These are phyloP conservation scores for Prillingera fragicola DNA, from an alignment of 1,284 basidiomycete species.

Conservation along the genomic window DNA sequence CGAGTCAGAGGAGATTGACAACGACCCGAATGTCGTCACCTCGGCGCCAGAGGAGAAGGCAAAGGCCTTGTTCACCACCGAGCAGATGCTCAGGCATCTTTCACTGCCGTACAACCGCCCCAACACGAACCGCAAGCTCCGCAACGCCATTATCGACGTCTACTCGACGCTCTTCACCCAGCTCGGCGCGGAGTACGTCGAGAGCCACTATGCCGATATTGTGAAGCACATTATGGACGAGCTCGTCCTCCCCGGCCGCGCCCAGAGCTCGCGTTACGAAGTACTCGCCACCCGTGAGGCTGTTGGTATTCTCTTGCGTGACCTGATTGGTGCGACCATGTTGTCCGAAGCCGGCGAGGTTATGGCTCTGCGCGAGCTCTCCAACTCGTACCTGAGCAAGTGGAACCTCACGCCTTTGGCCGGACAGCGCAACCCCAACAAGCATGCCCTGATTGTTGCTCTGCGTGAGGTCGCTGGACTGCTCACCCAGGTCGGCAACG, in stretches of 20 bases:
- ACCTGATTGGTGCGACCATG: constrained; percentile 80
- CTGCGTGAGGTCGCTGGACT: constrained; percentile 80
- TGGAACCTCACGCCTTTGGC: constrained; percentile 86
- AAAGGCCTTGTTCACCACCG: constrained; percentile 67
- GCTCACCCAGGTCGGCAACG: constrained; percentile 83
- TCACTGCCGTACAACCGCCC: constrained; percentile 74
- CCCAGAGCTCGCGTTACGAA: constrained; percentile 63
- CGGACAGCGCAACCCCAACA: constrained; percentile 66
- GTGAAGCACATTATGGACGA: constrained; percentile 73
- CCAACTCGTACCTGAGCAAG: constrained; percentile 71
- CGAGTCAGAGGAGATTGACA: constrained; percentile 57
- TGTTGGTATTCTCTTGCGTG: constrained; percentile 70
- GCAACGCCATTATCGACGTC: constrained; percentile 82
- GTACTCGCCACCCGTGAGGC: constrained; percentile 65
- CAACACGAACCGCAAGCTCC: constrained; percentile 61
- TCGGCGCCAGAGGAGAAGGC: constrained; percentile 56
- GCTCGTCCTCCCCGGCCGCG: constrained; percentile 58
- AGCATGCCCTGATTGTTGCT: constrained; percentile 67
- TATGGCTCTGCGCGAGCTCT: constrained; percentile 78
- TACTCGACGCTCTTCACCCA: constrained; percentile 72
- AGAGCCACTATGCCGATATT: constrained; percentile 73
- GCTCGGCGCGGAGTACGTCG: constrained; percentile 73
- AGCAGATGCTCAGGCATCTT: constrained; percentile 76
- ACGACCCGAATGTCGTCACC: constrained; percentile 51
- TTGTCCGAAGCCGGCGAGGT: constrained; percentile 91